Base-by-base conservation (phyloP, 208 protist genomes). In the Crithidia brevicula region DNA sequence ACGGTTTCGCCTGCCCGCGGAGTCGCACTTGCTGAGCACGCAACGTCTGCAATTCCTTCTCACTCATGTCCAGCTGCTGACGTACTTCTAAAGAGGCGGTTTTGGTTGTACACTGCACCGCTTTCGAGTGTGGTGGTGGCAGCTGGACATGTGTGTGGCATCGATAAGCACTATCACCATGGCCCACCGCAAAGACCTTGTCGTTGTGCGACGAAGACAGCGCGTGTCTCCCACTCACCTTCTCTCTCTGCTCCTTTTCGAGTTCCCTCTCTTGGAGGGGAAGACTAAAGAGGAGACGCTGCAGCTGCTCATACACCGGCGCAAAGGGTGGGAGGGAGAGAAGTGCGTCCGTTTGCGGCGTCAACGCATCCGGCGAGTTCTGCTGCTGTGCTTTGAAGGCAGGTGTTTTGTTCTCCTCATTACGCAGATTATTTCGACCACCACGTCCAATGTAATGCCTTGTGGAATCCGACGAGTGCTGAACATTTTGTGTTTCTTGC, bases 11-110 rank as follows among this genome's bases (percentile, higher is more conserved):
- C n/a, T n/a, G n/a, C n/a, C n/a, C n/a, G n/a, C n/a, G n/a, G n/a
- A n/a, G n/a, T 13, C 27, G 36, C 43, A 47, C 53, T 34, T 59
- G 63, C 53, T 63, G 60, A 5, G 6, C 11, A 40, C 58, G 65
- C 31, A 72, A 34, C 3, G 13, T 4, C 18, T 28, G 28, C 11
- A 78, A 46, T 36, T 72, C 57, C 2, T 0, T 16, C 22, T 30
- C 31, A 20, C 6, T 57, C 27, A 78, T 58, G 22, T 76, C 70
- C 18, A 76, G 56, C 28, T 69, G 47, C 22, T 47, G 33, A 22
- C 49, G 57, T 25, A 68, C 27, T 10, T 58, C n/a, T 16, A 20
- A 15, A 4, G 30, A 50, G 4, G 60, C 31, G 0, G 53, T 65
- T 2, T 57, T 15, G 2, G 40, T 42, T 1, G 45, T 52, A 18